Conservation (phyloP, 306 rosid species). For the Quercus mongolica region DNA sequence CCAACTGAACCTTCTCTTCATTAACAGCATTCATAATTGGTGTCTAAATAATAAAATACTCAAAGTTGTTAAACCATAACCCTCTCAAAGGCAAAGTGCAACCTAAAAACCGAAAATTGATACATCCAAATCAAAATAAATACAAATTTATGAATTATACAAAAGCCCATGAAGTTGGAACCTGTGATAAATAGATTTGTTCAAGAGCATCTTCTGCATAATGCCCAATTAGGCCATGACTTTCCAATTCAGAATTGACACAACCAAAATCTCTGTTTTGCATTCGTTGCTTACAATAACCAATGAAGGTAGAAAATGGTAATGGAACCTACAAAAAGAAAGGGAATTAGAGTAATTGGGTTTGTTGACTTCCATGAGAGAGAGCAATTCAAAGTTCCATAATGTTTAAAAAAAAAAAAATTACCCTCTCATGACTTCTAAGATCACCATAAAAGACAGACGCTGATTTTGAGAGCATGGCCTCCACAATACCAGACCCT, state of each 20-base stretch:
- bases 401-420: not conserved
- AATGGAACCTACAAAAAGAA: constrained; percentile 59
- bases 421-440: constrained; percentile 89
- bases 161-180: constrained; percentile 20
- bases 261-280: constrained; percentile 24
- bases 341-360: constrained; percentile 3
- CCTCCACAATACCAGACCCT: constrained; percentile 78
- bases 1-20: constrained; percentile 71
- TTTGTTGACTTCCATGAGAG: not conserved
- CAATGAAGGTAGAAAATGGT: constrained; percentile 68
- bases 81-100: not conserved
- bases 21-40: constrained; percentile 56
- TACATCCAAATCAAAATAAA: constrained; percentile 11
- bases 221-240: constrained; percentile 10
- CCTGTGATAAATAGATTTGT: constrained; percentile 94
- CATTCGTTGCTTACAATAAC: constrained; percentile 56
- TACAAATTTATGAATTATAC: constrained; percentile 1
- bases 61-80: not conserved
- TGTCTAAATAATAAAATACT: constrained; percentile 46
- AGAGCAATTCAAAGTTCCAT: not conserved
- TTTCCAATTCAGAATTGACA: constrained; percentile 20
- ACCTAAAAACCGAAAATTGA: not conserved
- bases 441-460: constrained; percentile 85
- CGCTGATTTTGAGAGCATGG: constrained; percentile 72
- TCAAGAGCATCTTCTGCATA: constrained; percentile 44